Evolutionary conservation across 805 yeast genomes (phyloP).

Genomic region (Hanseniaspora clermontiae): DNA sequence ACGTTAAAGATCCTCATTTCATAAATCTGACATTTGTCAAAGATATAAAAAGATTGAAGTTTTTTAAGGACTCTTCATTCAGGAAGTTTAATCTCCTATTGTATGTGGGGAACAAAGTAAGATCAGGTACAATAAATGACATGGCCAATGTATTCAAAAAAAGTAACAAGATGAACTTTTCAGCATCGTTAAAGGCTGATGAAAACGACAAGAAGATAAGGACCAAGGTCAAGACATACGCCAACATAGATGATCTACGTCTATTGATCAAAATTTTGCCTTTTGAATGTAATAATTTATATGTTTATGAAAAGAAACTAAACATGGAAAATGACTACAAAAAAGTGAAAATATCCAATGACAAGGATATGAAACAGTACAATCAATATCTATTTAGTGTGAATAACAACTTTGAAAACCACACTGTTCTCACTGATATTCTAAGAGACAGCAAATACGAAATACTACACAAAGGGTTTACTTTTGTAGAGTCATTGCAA

Average conservation of each 20-base stretch:
- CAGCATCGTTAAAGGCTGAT: neutral
- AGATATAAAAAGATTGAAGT: neutral
- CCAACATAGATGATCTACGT: neutral
- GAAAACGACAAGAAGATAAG: neutral
- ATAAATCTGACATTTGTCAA: slow-evolving; percentile 2
- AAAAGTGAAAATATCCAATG: neutral
- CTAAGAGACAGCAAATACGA: neutral
- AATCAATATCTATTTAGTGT: neutral
- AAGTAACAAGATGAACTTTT: neutral
- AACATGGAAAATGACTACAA: neutral
- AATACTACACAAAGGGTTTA: neutral
- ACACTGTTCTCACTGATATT: neutral
- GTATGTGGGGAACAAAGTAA: neutral
- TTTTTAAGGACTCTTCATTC: neutral
- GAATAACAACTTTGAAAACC: neutral
- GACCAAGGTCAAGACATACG: neutral
- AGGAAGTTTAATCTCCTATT: neutral
- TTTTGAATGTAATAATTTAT: neutral
- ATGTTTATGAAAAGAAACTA: neutral
- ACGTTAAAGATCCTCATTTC: neutral
- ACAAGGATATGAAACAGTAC: neutral
- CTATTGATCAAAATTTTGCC: neutral
- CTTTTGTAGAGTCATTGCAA: neutral
- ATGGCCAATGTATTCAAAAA: neutral
- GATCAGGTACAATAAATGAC: neutral